Evolutionary conservation across 208 protist genomes (phyloP).

Genomic region (Strigomonas oncopelti): DNA sequence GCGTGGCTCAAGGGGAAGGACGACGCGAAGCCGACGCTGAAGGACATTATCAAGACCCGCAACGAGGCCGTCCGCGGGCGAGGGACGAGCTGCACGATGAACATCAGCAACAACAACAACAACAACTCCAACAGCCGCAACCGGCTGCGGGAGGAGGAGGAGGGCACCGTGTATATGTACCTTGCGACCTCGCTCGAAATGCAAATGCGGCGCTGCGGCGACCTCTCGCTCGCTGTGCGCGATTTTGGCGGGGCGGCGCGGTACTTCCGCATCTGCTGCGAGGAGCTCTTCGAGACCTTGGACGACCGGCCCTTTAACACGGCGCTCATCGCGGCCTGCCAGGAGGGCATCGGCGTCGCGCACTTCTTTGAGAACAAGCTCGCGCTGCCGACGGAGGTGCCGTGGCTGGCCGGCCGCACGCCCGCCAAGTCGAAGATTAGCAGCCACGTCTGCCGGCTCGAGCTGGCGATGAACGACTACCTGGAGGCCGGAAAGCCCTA

Average conservation of each 20-base stretch:
- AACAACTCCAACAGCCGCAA: slow-evolving; percentile 1
- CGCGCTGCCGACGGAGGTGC: slow-evolving; percentile 40
- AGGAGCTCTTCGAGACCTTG: slow-evolving; percentile 65
- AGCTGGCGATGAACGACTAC: slow-evolving; percentile 72
- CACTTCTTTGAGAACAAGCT: slow-evolving; percentile 46
- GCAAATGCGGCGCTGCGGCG: slow-evolving; percentile 78
- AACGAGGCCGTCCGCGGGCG: background rate
- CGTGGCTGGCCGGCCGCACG: slow-evolving; percentile 45
- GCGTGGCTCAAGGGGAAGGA: slow-evolving; percentile 80
- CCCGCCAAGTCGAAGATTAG: slow-evolving; percentile 21
- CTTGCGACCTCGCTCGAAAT: slow-evolving; percentile 67
- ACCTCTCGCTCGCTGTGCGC: slow-evolving; percentile 57
- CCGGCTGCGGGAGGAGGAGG: too few relatives aligned
- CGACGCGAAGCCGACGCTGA: slow-evolving; percentile 41
- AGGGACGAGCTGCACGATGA: slow-evolving; percentile 4
- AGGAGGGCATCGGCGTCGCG: slow-evolving; percentile 71
- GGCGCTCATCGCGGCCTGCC: slow-evolving; percentile 62
- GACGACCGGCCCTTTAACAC: slow-evolving; percentile 59
- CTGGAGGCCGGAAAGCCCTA: slow-evolving; percentile 26
- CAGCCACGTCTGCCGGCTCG: slow-evolving; percentile 49
- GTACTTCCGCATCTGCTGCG: slow-evolving; percentile 73
- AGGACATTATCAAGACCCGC: slow-evolving; percentile 10
- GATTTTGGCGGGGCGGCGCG: slow-evolving; percentile 57
- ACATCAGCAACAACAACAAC: slow-evolving; percentile 14
- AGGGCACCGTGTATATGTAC: slow-evolving; percentile 31